Evolutionary conservation across 1,284 basidiomycete species (phyloP).

Genomic region (Ganoderma leucocontextum): DNA sequence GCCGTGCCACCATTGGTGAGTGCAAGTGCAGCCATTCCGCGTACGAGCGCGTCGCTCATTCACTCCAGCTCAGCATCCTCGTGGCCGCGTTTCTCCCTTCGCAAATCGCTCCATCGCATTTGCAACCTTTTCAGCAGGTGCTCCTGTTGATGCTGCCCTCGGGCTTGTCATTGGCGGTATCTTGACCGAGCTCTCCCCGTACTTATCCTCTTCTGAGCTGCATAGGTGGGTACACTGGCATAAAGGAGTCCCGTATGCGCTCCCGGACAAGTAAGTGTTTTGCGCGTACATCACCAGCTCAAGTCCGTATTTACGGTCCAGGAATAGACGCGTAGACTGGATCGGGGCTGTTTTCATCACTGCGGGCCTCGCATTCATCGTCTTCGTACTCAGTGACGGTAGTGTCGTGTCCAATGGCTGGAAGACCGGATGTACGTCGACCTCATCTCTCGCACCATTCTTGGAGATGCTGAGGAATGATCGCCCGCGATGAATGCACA

Average conservation of each 20-base stretch:
- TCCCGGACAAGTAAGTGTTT: constrained; percentile 49
- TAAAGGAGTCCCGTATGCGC: constrained; percentile 51
- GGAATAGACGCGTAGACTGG: constrained; percentile 76
- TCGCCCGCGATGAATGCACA: no score
- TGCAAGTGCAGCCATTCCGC: no score
- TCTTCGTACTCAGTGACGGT: constrained; percentile 84
- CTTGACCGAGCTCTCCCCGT: constrained; percentile 71
- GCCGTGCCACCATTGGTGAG: constrained; percentile 60
- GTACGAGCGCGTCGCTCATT: not conserved
- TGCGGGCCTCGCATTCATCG: constrained; percentile 77
- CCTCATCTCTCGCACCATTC: constrained; percentile 5
- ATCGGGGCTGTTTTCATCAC: constrained; percentile 83
- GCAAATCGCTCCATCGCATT: constrained; percentile 76
- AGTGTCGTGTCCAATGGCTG: constrained; percentile 69
- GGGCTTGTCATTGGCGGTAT: constrained; percentile 76
- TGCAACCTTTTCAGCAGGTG: constrained; percentile 81
- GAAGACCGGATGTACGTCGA: constrained; percentile 70
- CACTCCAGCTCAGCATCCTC: constrained; percentile 75
- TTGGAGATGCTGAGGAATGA: not conserved
- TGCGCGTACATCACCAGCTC: no score
- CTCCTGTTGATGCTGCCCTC: constrained; percentile 79
- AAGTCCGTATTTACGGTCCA: not conserved
- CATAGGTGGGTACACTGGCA: constrained; percentile 51
- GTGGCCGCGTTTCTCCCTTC: constrained; percentile 79
- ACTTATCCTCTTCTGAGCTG: constrained; percentile 47